Conservation (phyloP, 2,329 filamentous ascomycete genomes). For the Aspergillus sp. region DNA sequence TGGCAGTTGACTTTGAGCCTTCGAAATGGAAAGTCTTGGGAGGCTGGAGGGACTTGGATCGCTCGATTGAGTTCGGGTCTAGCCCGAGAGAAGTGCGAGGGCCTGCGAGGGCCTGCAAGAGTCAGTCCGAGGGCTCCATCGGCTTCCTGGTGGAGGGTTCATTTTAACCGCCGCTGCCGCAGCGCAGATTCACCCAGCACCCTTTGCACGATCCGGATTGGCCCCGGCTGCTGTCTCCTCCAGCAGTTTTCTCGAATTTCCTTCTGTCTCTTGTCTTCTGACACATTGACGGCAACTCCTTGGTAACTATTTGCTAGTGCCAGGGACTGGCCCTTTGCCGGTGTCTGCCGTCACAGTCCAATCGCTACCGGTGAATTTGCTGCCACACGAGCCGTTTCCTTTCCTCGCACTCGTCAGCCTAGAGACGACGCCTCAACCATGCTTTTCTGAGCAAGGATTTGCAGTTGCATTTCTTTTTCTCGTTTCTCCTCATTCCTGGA, state of each 20-base stretch:
- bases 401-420: not conserved
- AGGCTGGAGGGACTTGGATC: slow-evolving; percentile 10
- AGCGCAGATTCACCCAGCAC: slow-evolving; percentile 7
- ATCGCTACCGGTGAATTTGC: not conserved
- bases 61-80: slow-evolving; percentile 11
- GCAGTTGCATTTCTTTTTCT: slow-evolving; percentile 7
- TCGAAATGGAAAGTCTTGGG: not conserved
- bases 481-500: not conserved
- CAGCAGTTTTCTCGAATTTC: not conserved
- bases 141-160: too few species aligned
- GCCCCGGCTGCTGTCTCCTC: not conserved
- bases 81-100: not conserved
- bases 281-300: not conserved
- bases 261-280: slow-evolving; percentile 2
- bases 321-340: not conserved
- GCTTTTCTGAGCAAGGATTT: slow-evolving; percentile 9
- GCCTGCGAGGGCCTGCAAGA: too few species aligned
- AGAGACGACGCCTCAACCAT: slow-evolving; percentile 6
- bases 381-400: slow-evolving; percentile 4
- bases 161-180: slow-evolving; percentile 19
- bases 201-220: not conserved
- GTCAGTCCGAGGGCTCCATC: too few species aligned
- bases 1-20: not conserved
- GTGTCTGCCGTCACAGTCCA: not conserved
- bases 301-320: slow-evolving; percentile 1